Evolutionary conservation across 768 basidiomycete genomes (phyloP), one percentile per base, ranked within the genome.

Genomic region (Coprinopsis cinerea): DNA sequence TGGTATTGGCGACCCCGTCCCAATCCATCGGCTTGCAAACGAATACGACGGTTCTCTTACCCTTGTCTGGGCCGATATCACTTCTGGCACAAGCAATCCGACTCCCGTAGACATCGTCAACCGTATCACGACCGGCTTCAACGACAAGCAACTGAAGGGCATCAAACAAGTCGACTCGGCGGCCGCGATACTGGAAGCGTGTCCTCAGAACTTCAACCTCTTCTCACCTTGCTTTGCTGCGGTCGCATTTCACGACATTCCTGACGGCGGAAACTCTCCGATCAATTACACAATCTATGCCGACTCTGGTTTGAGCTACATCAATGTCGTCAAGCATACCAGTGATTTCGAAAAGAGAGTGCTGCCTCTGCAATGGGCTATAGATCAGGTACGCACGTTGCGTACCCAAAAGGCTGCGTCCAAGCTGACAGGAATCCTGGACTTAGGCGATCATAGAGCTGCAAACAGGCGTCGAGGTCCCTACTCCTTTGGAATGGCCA

Each of bases 351-450:
- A 89, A 62, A 67, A 67, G 47, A 67, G 82, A 40, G 72, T 88
- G 25, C 60, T 91, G 15, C 88, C 88, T 1, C 55, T 91, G 18
- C 88, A 91, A 54, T 83, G 87, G 76, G 83, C 86, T 9, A 68
- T 91, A 28, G 88, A 91, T 56, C 70, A 77, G 60, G 86, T 83
- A 53, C 23, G 77, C 20, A 15, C 10, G 32, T 18, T 23, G 18
- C n/a, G n/a, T n/a, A n/a, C n/a, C n/a, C n/a, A n/a, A n/a, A 15
- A 26, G 6, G 32, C 32, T 14, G 36, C 20, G 22, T 46, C 23
- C 53, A 39, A 28, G 26, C 32, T 37, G 2, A 26, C 24, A 30
- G 35, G 1, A 49, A 49, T 13, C 45, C 7, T 11, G 23, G 10
- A 17, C 39, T 47, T 42, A 88, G 87, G 83, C 85, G 13, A 79